Evolutionary conservation across 768 basidiomycete genomes (phyloP), one percentile per base, ranked within the genome.

Genomic region (Lentinula detonsa): DNA sequence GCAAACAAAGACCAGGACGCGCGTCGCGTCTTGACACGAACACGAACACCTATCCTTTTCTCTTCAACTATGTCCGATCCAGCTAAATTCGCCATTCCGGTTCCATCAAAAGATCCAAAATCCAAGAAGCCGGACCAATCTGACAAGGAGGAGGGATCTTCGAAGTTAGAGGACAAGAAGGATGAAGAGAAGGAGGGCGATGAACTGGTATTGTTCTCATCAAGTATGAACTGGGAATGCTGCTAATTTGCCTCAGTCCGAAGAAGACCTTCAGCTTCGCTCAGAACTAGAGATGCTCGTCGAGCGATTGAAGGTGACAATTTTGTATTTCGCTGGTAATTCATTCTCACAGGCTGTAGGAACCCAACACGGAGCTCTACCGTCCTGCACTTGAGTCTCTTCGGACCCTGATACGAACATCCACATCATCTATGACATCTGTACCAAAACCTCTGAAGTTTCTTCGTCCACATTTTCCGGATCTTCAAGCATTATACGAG

Each of bases 391-490:
- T 99, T 13, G 96, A 99, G 76, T 93, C 93, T 3, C 81, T 99
- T 9, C 85, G 96, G 52, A 94, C 91, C 6, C 80, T 98, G 46
- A 98, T 98, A 69, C 83, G 93, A 69, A 98, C 96, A 5, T 95
- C 95, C 10, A 99, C 97, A 3, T 95, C 93, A 15, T 97, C 95
- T 5, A 98, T 99, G 96, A 99, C 97, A 10, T 95, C 94, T 23
- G 96, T 99, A 9, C 97, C 97, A 1, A 98, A 99, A 78, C 97
- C 97, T 33, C 82, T 99, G 61, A 99, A 99, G 76, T 99, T 99
- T 75, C 83, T 99, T 34, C 88, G 95, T 60, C 95, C 95, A 37
- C 90, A 94, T 71, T 99, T 96, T 71, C 91, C 90, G 52, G 87
- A 85, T 61, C 82, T 96, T 45, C 90, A 95, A 72, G 79, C 79